Base-by-base conservation (phyloP, 2,329 filamentous ascomycete genomes). In the Amesomyces nigricolor region DNA sequence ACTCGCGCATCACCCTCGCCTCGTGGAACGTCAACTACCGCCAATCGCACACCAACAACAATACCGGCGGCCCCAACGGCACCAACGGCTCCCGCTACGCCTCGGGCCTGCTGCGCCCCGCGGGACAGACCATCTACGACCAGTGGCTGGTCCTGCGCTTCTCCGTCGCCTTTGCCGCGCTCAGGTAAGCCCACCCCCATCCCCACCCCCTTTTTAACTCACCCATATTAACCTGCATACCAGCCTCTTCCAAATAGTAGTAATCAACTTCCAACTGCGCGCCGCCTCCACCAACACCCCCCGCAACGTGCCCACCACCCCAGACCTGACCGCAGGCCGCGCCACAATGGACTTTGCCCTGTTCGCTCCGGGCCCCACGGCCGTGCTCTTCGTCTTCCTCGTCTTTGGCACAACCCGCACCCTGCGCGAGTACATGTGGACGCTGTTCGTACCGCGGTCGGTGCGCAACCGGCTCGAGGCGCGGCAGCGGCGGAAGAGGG, bases 121-220 rank as follows among this genome's bases (percentile, higher is more conserved):
- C 51, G 29, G 56, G 53, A 46, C 59, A 55, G 43, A 70, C 66
- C 26, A 74, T 76, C 9, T 78, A 77, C 58, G 74, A 78, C 58
- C 68, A 65, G 40, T 76, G 73, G 67, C 67, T 78, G 5, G 61
- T 78, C 5, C 65, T 72, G 6, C 72, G 75, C 9, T 78, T 78
- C 58, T 70, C 70, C 1, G 68, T 77, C 11, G 74, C 68, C 2
- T 77, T 77, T 54, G 53, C 72, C 3, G 67, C 74, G 10, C 61
- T 77, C 42, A 61, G 67, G 46, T 56, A 5, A 3, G 40, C 29
- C 38, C 16, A 4, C 29, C 7, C 19, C 7, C 19, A 9, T 2
- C 4, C 19, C 7, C 14, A 8, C 29, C 30, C 29, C 13, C 29
- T 26, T 16, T 39, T 1, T 6, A 14, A 4, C n/a, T 5, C 29